Percentiles rank a stretch among this genome's conserved stretches.
Evolutionary conservation across 306 rosid genomes (phyloP).

Genomic region (Cucurbita pepo): DNA sequence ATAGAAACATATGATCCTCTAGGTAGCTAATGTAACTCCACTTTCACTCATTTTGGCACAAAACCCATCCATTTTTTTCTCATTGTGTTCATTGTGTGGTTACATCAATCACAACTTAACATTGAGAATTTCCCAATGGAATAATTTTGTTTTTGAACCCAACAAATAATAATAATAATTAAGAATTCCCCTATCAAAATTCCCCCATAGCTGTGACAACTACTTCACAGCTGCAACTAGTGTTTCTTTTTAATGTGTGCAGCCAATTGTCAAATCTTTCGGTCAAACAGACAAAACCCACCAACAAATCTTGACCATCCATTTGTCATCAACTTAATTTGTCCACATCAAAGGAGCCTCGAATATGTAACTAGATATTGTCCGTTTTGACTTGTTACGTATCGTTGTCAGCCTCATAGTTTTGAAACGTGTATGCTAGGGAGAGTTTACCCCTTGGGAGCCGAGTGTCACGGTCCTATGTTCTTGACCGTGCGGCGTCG

Average conservation of each 20-base stretch:
- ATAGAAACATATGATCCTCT: not conserved
- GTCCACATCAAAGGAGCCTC: not conserved
- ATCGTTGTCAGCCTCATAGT: too few relatives aligned
- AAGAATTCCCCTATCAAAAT: too few relatives aligned
- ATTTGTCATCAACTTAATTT: not conserved
- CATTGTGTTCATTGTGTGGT: conserved; percentile 2
- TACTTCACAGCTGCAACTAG: conserved; percentile 5
- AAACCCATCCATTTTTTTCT: not conserved
- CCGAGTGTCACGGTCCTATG: too few relatives aligned
- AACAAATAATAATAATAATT: not conserved
- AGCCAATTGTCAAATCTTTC: conserved; percentile 6
- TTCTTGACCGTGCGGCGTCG: too few relatives aligned
- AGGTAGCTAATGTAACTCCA: not conserved
- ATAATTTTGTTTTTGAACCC: not conserved
- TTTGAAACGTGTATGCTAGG: too few relatives aligned
- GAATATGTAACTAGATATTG: too few relatives aligned
- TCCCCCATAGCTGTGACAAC: not conserved
- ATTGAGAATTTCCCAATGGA: conserved; percentile 7
- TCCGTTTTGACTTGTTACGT: too few relatives aligned
- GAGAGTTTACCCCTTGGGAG: too few relatives aligned
- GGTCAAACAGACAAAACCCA: not conserved
- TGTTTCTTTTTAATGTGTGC: not conserved
- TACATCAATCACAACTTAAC: conserved; percentile 2
- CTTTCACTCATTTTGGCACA: conserved; percentile 3
- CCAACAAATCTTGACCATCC: conserved; percentile 2